These are phyloP conservation scores for Lantana camara DNA, from an alignment of 257 asterid species.

Conservation along the genomic window DNA sequence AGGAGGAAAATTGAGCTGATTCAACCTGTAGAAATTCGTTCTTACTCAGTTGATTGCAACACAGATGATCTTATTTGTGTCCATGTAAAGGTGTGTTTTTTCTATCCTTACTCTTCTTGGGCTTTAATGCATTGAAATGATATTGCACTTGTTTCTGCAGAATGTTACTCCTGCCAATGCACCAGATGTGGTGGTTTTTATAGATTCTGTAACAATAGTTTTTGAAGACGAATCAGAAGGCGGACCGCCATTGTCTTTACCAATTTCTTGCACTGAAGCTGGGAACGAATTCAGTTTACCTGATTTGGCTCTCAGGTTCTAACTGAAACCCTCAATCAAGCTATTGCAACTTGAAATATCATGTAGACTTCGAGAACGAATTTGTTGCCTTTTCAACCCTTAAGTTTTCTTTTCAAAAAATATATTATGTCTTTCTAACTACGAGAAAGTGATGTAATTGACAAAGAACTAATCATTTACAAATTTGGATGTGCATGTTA, in stretches of 20 bases:
- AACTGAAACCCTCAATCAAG: neutral
- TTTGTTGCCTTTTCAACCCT: too few relatives aligned
- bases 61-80: slow-evolving; percentile 71
- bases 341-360: neutral
- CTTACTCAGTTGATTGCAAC: slow-evolving; percentile 64
- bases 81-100: slow-evolving; percentile 53
- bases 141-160: slow-evolving; percentile 41
- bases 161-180: slow-evolving; percentile 57
- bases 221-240: slow-evolving; percentile 66
- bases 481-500: too few relatives aligned
- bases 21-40: slow-evolving; percentile 62
- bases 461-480: too few relatives aligned
- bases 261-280: slow-evolving; percentile 66
- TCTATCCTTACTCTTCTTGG: neutral
- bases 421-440: too few relatives aligned
- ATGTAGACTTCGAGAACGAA: neutral
- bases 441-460: too few relatives aligned
- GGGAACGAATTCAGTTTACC: slow-evolving; percentile 62
- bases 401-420: too few relatives aligned
- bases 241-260: slow-evolving; percentile 55
- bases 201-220: slow-evolving; percentile 65
- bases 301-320: slow-evolving; percentile 65
- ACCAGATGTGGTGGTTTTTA: slow-evolving; percentile 51
- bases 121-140: neutral
- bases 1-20: slow-evolving; percentile 68